These are phyloP conservation scores for Plantago coronopus DNA, from an alignment of 305 asterid genomes.

Conservation along the genomic window DNA sequence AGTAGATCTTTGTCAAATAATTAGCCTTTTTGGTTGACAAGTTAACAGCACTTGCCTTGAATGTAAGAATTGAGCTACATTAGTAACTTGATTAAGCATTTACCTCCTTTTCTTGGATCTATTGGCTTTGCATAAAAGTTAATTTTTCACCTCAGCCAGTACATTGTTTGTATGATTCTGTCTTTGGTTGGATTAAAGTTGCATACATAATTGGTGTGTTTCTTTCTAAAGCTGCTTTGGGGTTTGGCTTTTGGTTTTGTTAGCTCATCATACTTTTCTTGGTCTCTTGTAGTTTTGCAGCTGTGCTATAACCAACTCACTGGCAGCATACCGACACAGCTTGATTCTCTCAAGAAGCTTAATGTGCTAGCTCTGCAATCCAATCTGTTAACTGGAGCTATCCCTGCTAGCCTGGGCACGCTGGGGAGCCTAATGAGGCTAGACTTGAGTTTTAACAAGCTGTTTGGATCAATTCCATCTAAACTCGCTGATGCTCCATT, in stretches of 20 bases:
- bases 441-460: slow-evolving; percentile 66
- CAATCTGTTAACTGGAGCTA: slow-evolving; percentile 77
- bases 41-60: neutral
- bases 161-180: no score
- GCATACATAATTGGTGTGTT: neutral
- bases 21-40: slow-evolving; percentile 1
- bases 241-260: neutral
- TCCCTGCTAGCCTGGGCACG: slow-evolving; percentile 86
- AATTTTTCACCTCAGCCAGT: neutral
- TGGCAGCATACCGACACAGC: slow-evolving; percentile 79
- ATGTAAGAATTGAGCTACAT: no score
- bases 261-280: neutral
- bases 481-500: slow-evolving; percentile 76
- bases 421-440: slow-evolving; percentile 56
- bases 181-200: no score
- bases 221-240: neutral
- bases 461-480: slow-evolving; percentile 81
- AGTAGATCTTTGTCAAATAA: neutral
- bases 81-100: no score
- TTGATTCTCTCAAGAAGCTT: slow-evolving; percentile 57
- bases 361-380: slow-evolving; percentile 73
- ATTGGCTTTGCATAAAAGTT: neutral
- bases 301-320: slow-evolving; percentile 73
- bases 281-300: slow-evolving; percentile 69
- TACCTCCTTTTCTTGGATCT: no score